phyloP scores from a whole-genome alignment of 2,329 filamentous ascomycete species.

The Ascochyta clinopodiicola region DNA sequence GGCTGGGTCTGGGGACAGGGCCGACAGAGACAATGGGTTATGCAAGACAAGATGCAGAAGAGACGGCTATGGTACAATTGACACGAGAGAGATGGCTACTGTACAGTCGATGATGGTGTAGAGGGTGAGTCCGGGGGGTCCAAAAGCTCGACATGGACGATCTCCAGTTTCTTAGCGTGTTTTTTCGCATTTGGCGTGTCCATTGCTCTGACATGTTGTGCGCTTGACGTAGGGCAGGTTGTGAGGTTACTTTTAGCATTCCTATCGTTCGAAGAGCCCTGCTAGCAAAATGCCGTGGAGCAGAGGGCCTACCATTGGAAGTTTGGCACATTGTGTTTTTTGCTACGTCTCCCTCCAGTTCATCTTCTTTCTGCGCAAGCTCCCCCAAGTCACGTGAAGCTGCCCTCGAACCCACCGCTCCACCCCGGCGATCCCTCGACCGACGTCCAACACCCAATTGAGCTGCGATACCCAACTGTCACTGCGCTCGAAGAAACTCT shows the following conservation, averaged over 20 bases:
- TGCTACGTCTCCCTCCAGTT: too few species aligned
- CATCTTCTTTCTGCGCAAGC: too few species aligned
- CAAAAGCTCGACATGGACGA: conserved; percentile 6
- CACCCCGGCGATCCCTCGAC: background rate
- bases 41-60: conserved; percentile 34
- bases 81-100: conserved; percentile 11
- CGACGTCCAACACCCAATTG: background rate
- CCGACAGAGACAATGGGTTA: conserved; percentile 45
- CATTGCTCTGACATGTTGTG: background rate
- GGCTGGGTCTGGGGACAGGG: conserved; percentile 19
- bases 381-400: too few species aligned
- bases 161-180: conserved; percentile 14
- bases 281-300: background rate
- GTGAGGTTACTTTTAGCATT: background rate
- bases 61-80: conserved; percentile 39
- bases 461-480: background rate
- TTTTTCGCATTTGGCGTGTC: background rate
- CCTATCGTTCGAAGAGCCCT: background rate
- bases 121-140: conserved; percentile 1
- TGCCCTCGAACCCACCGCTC: background rate
- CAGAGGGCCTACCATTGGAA: background rate
- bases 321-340: too few species aligned
- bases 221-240: background rate
- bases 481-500: background rate
- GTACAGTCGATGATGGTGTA: conserved; percentile 13